Base-by-base conservation (phyloP, 768 basidiomycete species). In the Saitozyma sp. region DNA sequence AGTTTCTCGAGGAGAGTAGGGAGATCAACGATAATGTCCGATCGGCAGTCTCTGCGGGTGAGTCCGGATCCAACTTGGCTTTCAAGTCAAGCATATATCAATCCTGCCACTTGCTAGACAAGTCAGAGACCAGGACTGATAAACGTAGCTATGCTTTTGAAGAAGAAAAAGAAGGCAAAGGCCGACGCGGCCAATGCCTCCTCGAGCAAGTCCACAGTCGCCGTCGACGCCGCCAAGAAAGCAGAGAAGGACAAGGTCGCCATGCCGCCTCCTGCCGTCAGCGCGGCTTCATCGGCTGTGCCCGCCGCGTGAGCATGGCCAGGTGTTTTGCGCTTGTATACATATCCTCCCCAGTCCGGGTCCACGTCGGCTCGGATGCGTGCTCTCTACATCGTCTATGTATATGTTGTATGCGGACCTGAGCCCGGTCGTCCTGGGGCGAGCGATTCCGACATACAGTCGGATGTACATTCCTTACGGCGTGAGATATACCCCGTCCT, bases 11-110 rank as follows among this genome's bases (percentile, higher is more conserved):
- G 77, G 88, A 95, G 81, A 92, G 88, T 70, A 83, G 85, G 77
- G 92, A 96, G 72, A 86, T 98, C 37, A 90, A 92, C 2, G 93
- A 95, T 67, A 87, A 84, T 66, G 94, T 97, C 38, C 90, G 91
- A 82, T 91, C 84, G 60, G 95, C 95, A 4, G 95, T 99, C 11
- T 83, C 88, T 52, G 85, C 86, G 43, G 95, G 91, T 91, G 76
- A 68, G 84, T 79, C 14, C 11, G 9, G 38, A 5, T 41, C n/a
- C 45, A 6, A n/a, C 10, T 29, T 58, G 57, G 19, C 6, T 43
- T 16, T 13, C 11, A 45, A 14, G 37, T 10, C 20, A 9, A 40
- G 50, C 19, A 4, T 3, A 60, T 10, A 49, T 29, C 29, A 29
- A 29, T 29, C 38, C 14, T 10, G 9, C 9, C 16, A 48, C 29